These are phyloP conservation scores for Phyllosticta citribraziliensis DNA, from an alignment of 2,329 filamentous ascomycete species.

Conservation along the genomic window DNA sequence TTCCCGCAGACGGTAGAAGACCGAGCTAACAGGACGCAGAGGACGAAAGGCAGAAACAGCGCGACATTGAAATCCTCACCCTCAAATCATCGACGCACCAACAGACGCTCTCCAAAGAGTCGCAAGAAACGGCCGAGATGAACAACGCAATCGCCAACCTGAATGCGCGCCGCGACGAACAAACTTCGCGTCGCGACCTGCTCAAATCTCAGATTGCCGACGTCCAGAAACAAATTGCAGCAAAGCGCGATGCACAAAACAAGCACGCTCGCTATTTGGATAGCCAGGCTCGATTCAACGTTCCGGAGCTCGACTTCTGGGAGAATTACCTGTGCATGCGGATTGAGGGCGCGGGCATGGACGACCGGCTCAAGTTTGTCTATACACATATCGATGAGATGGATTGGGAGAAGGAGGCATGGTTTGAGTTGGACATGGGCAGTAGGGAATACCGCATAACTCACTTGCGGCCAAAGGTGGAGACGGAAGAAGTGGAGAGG, in stretches of 20 bases:
- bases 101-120: slow-evolving; percentile 66
- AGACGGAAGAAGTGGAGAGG: slow-evolving; percentile 65
- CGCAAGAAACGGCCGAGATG: slow-evolving; percentile 60
- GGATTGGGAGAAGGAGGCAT: slow-evolving; percentile 80
- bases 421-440: slow-evolving; percentile 82
- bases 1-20: background rate
- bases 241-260: slow-evolving; percentile 59
- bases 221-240: slow-evolving; percentile 60
- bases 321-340: slow-evolving; percentile 78
- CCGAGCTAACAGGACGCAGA: slow-evolving; percentile 42
- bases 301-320: slow-evolving; percentile 94
- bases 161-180: slow-evolving; percentile 45
- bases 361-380: slow-evolving; percentile 81
- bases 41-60: slow-evolving; percentile 81
- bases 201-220: slow-evolving; percentile 50
- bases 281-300: slow-evolving; percentile 76
- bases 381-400: slow-evolving; percentile 80
- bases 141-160: slow-evolving; percentile 49
- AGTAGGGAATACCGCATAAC: slow-evolving; percentile 77
- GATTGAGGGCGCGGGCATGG: slow-evolving; percentile 78
- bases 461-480: slow-evolving; percentile 71
- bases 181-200: slow-evolving; percentile 44
- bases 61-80: slow-evolving; percentile 73
- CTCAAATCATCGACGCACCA: slow-evolving; percentile 62
- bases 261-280: slow-evolving; percentile 66